phyloP scores from a whole-genome alignment of 768 basidiomycete species.

The Favolaschia claudopus region DNA sequence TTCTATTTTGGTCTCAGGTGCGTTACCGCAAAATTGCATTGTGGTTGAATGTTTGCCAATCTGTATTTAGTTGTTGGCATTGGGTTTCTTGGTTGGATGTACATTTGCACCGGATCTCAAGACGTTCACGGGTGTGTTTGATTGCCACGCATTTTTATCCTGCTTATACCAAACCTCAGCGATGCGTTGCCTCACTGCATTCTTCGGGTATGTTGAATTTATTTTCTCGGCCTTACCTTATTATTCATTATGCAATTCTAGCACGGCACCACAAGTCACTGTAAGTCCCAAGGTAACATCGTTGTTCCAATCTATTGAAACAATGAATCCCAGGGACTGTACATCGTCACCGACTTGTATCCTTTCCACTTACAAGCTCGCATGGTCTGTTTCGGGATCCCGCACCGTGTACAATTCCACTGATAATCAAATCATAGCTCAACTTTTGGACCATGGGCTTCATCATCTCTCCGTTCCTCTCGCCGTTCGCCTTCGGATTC shows the following conservation, averaged over 20 bases:
- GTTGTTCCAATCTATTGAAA: background rate
- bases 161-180: conserved; percentile 36
- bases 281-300: conserved; percentile 38
- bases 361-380: conserved; percentile 76
- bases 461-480: conserved; percentile 68
- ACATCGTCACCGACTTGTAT: conserved; percentile 67
- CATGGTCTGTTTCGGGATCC: conserved; percentile 60
- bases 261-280: conserved; percentile 69
- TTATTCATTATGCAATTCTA: conserved; percentile 16
- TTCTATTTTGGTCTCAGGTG: conserved; percentile 78
- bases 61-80: conserved; percentile 52
- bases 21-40: conserved; percentile 12
- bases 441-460: conserved; percentile 81
- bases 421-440: conserved; percentile 45
- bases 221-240: background rate
- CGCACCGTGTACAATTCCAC: background rate
- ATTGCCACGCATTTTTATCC: background rate
- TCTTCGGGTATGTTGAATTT: conserved; percentile 56
- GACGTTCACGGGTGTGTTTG: conserved; percentile 60
- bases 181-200: conserved; percentile 66
- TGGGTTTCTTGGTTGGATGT: conserved; percentile 65
- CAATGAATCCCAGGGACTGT: conserved; percentile 52
- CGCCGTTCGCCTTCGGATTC: conserved; percentile 75
- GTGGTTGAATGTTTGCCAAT: background rate
- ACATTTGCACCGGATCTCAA: conserved; percentile 65